These are phyloP conservation scores for Thyridium curvatum DNA, from an alignment of 2,329 filamentous ascomycete genomes.

Conservation along the genomic window DNA sequence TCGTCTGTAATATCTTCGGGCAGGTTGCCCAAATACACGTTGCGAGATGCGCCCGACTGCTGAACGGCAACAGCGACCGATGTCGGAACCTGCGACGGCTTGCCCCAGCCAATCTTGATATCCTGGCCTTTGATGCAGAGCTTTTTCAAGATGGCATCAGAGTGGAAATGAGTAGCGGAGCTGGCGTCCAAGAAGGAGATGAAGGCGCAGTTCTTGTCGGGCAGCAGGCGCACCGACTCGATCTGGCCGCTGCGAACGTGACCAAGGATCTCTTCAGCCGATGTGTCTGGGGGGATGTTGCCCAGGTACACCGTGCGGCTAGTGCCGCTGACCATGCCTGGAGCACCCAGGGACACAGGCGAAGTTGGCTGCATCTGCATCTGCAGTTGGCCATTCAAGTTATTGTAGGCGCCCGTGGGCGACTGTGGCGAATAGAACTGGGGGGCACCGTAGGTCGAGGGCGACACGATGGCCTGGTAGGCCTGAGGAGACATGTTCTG, in stretches of 20 bases:
- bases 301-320: slow-evolving; percentile 96
- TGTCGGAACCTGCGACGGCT: slow-evolving; percentile 94
- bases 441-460: slow-evolving; percentile 73
- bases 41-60: slow-evolving; percentile 92
- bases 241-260: slow-evolving; percentile 97
- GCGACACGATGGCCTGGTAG: slow-evolving; percentile 81
- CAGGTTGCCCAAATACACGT: slow-evolving; percentile 93
- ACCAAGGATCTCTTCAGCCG: slow-evolving; percentile 91
- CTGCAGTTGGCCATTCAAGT: slow-evolving; percentile 53
- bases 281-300: slow-evolving; percentile 97
- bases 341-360: slow-evolving; percentile 61
- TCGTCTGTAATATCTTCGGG: slow-evolving; percentile 87
- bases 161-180: slow-evolving; percentile 98
- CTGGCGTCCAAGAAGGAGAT: slow-evolving; percentile 98
- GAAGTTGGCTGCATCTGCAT: slow-evolving; percentile 60
- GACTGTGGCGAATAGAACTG: slow-evolving; percentile 85
- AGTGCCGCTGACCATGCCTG: slow-evolving; percentile 80
- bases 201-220: slow-evolving; percentile 99
- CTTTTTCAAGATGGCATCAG: slow-evolving; percentile 99
- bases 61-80: slow-evolving; percentile 96
- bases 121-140: slow-evolving; percentile 97
- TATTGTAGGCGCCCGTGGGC: slow-evolving; percentile 69
- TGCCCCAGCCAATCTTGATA: slow-evolving; percentile 99
- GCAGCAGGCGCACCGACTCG: slow-evolving; percentile 92
- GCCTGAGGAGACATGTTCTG: slow-evolving; percentile 73